Evolutionary conservation across 2,329 filamentous ascomycete species (phyloP), one percentile per base, ranked within the genome.

Genomic region (Claviceps spartinae): DNA sequence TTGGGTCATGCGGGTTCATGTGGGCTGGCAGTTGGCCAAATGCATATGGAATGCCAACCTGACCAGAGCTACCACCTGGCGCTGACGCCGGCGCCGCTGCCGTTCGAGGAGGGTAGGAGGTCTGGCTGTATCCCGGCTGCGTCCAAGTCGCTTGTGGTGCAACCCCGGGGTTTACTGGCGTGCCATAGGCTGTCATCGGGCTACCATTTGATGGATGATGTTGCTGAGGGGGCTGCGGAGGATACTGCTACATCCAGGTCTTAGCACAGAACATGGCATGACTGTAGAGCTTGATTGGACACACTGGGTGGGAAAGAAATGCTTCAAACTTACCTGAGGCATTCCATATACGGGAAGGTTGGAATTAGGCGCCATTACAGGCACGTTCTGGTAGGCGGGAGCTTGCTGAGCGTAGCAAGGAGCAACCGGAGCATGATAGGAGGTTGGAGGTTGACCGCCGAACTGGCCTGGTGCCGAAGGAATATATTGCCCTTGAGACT

Each of bases 1-100:
- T 83, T 8, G 82, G 79, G 60, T 86, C 86, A 55, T 85, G 76
- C 26, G 86, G 82, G 48, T 83, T 82, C 49, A 77, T 74, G 56
- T 86, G 81, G 18, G 75, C 79, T 4, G 87, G 85, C 47, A 91
- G 75, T 62, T 94, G 88, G 2, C 87, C 85, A 64, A 85, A 95
- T 1, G 82, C 76, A 67, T 95, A 95, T 1, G 82, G 78, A 54
- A 71, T 65, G 13, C 67, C 65, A 40, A 58, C 54, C 14, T 63
- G 65, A 26, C 56, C 51, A 37, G 62, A 57, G 56, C 9, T 9
- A 22, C 18, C 46, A 24, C 67, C 59, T 47, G 66, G 58, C 53
- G 68, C 36, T 26, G 58, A 55, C 41, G 63, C 56, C 22, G 63
- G 57, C 37, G 59, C 44, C 44, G 18, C 57, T 20, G 34, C 57